Percentiles rank a stretch among this genome's conserved stretches.
phyloP scores from a whole-genome alignment of 1,139 yeast species.

The Zygosaccharomyces pseudobailii region DNA sequence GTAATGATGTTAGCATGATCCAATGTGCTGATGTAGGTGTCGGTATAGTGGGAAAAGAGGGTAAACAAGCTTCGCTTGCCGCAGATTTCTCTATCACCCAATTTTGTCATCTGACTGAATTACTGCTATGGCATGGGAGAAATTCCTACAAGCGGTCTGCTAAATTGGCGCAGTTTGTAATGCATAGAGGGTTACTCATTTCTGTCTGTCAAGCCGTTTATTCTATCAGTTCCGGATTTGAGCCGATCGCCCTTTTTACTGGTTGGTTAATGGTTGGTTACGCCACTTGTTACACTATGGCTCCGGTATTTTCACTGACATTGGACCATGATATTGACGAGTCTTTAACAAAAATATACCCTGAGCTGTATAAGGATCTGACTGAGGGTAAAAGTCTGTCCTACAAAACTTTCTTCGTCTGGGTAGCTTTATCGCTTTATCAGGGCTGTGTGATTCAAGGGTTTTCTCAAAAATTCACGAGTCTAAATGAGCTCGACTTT shows the following conservation, averaged over 20 bases:
- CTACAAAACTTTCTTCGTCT: slow-evolving; percentile 80
- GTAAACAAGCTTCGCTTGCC: slow-evolving; percentile 93
- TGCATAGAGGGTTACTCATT: slow-evolving; percentile 90
- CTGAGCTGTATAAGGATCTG: slow-evolving; percentile 89
- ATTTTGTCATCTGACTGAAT: slow-evolving; percentile 81
- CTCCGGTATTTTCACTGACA: slow-evolving; percentile 92
- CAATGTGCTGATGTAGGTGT: slow-evolving; percentile 99
- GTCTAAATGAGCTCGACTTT: slow-evolving; percentile 53
- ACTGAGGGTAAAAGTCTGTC: slow-evolving; percentile 84
- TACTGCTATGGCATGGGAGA: slow-evolving; percentile 95
- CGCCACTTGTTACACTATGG: slow-evolving; percentile 96
- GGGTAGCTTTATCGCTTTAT: slow-evolving; percentile 83
- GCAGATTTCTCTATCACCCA: slow-evolving; percentile 95
- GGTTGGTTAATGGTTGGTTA: slow-evolving; percentile 99
- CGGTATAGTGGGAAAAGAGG: slow-evolving; percentile 98
- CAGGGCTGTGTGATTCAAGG: slow-evolving; percentile 86
- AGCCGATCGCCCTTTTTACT: slow-evolving; percentile 88
- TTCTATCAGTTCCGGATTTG: slow-evolving; percentile 79
- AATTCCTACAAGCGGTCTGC: slow-evolving; percentile 95
- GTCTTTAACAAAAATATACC: slow-evolving; percentile 81
- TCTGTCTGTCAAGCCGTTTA: slow-evolving; percentile 96
- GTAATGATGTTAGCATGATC: slow-evolving; percentile 98
- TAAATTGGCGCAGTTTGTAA: slow-evolving; percentile 89
- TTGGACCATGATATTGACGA: slow-evolving; percentile 90
- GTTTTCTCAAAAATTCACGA: slow-evolving; percentile 68